Evolutionary conservation across 2,329 filamentous ascomycete species (phyloP).

Genomic region (Stylonectria norvegica): DNA sequence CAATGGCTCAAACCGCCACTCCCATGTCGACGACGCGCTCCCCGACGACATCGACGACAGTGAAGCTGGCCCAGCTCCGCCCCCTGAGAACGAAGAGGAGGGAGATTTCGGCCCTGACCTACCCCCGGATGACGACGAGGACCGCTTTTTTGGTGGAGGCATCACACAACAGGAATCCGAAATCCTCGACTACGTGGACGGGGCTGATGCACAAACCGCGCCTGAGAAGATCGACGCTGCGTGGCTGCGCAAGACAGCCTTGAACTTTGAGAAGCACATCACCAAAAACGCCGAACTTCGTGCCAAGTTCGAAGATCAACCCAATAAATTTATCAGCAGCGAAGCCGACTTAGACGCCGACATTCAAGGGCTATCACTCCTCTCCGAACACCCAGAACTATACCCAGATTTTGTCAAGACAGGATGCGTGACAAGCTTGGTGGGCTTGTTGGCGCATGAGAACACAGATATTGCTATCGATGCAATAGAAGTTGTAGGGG

Average conservation of each 20-base stretch:
- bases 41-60: slow-evolving; percentile 54
- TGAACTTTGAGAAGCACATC: slow-evolving; percentile 88
- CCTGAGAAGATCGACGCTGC: slow-evolving; percentile 76
- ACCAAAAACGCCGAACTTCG: slow-evolving; percentile 86
- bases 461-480: slow-evolving; percentile 96
- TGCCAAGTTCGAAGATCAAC: slow-evolving; percentile 76
- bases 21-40: slow-evolving; percentile 40
- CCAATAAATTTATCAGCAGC: slow-evolving; percentile 76
- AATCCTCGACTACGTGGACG: slow-evolving; percentile 84
- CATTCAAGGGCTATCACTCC: slow-evolving; percentile 80
- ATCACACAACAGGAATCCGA: slow-evolving; percentile 77
- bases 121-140: slow-evolving; percentile 67
- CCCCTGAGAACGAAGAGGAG: slow-evolving; percentile 50
- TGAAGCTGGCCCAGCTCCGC: slow-evolving; percentile 43
- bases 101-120: slow-evolving; percentile 46
- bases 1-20: slow-evolving; percentile 44
- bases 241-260: slow-evolving; percentile 78
- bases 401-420: slow-evolving; percentile 77
- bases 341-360: slow-evolving; percentile 89
- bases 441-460: slow-evolving; percentile 83
- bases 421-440: slow-evolving; percentile 69
- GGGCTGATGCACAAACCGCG: slow-evolving; percentile 34
- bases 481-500: slow-evolving; percentile 81
- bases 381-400: slow-evolving; percentile 81
- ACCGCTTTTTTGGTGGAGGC: slow-evolving; percentile 91